A percentile compares a stretch with the other conserved stretches of the same genome.
These are phyloP conservation scores for Capsicum rhomboideum DNA, from an alignment of 257 asterid genomes.

Conservation along the genomic window DNA sequence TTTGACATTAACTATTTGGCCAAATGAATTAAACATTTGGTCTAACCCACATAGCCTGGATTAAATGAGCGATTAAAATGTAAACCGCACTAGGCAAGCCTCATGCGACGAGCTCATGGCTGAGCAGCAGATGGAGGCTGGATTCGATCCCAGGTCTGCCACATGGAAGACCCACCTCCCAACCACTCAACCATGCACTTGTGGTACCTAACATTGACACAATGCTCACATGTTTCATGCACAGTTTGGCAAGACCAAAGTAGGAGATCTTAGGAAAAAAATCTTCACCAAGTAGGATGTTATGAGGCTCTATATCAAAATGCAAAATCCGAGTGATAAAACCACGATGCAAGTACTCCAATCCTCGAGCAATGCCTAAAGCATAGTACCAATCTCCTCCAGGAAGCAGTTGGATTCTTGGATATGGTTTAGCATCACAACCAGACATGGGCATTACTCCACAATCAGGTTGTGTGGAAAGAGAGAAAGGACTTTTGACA, in stretches of 20 bases:
- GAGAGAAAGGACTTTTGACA: background rate
- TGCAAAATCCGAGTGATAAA: conserved; percentile 23
- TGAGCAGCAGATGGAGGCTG: too few species aligned
- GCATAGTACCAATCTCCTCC: background rate
- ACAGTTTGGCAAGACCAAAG: conserved; percentile 25
- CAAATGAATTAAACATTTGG: too few species aligned
- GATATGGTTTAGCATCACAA: background rate
- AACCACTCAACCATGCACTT: too few species aligned
- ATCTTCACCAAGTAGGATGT: conserved; percentile 23
- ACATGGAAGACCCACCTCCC: too few species aligned
- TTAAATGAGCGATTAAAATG: too few species aligned
- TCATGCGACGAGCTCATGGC: too few species aligned
- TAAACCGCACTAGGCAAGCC: too few species aligned
- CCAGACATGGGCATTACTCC: background rate
- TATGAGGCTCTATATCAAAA: conserved; percentile 34
- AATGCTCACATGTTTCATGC: background rate
- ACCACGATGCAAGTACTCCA: conserved; percentile 27
- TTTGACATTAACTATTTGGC: too few species aligned
- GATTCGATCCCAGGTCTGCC: too few species aligned
- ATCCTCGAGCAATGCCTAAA: conserved; percentile 30
- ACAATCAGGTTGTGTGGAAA: background rate
- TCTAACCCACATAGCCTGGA: too few species aligned
- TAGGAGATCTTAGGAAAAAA: conserved; percentile 21
- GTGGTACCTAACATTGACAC: conserved; percentile 7
- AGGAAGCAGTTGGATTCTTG: background rate